Evolutionary conservation across 352 stramenopile species (phyloP), one percentile per base, ranked within the genome.

Genomic region (Pythium guiyangense): DNA sequence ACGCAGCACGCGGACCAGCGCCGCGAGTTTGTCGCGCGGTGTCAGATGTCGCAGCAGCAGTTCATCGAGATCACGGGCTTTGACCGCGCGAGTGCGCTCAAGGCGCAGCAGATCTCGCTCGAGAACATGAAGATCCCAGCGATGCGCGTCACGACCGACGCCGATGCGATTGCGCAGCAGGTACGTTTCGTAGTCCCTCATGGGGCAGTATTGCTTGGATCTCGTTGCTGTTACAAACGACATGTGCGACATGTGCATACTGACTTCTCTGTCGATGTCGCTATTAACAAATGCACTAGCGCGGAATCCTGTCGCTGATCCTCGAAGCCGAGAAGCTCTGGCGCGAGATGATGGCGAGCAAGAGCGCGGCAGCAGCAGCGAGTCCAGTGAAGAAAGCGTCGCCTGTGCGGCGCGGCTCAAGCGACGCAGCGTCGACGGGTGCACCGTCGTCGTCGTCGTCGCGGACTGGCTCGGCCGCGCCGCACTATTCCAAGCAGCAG

Each of bases 51-150:
- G 6, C 82, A 92, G 54, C 67, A 86, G 17, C 79, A 90, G 44
- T 92, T 90, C 59, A 81, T 92, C 44, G 79, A 89, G 31, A 86
- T 92, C 52, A 81, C 69, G 47, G 74, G 75, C 29, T 70, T 90
- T 66, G 82, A 92, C 44, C 79, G 82, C 20, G 53, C 54, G n/a
- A 79, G 70, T 31, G 70, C 78, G 14, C 59, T 92, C 4, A 76
- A 82, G 22, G 75, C 71, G 9, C 82, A 92, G 51, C 82, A 92
- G 50, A 85, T 84, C 15, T 84, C 82, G 42, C 63, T 92, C 3
- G 64, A 77, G 49, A 86, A 78, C 46, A 72, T 92, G 68, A 84
- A 88, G 60, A 85, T 92, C 18, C 82, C 82, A 6, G 73, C 86
- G 49, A 84, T 90, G 66, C 49, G 22, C 11, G 79, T 92, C 29